These are phyloP conservation scores for Lasiosphaeria hispida DNA, from an alignment of 495 filamentous ascomycete genomes.

Conservation along the genomic window DNA sequence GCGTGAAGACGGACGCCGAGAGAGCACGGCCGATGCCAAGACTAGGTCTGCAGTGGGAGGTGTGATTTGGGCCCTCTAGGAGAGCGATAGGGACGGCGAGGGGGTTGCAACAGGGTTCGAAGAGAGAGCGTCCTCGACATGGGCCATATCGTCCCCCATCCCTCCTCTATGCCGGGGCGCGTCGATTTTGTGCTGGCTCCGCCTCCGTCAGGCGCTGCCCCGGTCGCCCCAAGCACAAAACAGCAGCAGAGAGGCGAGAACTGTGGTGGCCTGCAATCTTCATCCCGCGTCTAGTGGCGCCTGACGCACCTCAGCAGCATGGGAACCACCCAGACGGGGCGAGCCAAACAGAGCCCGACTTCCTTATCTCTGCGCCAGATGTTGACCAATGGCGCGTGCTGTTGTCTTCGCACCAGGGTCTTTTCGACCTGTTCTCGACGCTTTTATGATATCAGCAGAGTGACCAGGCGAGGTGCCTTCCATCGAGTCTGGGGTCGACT, in stretches of 20 bases:
- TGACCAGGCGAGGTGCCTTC: slow-evolving; percentile 2
- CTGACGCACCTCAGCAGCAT: slow-evolving; percentile 20
- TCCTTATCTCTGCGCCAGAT: slow-evolving; percentile 27
- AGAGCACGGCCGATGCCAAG: background rate
- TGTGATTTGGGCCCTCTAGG: background rate
- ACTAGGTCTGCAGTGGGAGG: background rate
- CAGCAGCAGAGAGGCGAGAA: background rate
- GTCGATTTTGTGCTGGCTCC: background rate
- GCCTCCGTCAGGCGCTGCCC: background rate
- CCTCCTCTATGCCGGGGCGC: too few relatives aligned
- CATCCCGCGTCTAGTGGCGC: slow-evolving; percentile 28
- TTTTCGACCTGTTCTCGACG: slow-evolving; percentile 11
- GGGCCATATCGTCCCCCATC: background rate
- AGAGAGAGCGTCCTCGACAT: background rate
- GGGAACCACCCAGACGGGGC: slow-evolving; percentile 16
- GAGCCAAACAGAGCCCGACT: slow-evolving; percentile 23
- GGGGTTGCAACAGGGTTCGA: background rate
- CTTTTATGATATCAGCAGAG: slow-evolving; percentile 19
- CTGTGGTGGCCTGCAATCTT: slow-evolving; percentile 1
- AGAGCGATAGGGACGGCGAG: background rate
- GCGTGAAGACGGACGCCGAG: background rate
- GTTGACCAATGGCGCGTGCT: slow-evolving; percentile 19
- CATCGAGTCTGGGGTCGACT: background rate
- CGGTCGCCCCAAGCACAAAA: background rate
- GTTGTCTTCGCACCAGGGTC: slow-evolving; percentile 10